Percentiles rank a stretch among this genome's conserved stretches.
phyloP scores from a whole-genome alignment of 2,329 filamentous ascomycete species.

The Arthrinium phaeospermum region DNA sequence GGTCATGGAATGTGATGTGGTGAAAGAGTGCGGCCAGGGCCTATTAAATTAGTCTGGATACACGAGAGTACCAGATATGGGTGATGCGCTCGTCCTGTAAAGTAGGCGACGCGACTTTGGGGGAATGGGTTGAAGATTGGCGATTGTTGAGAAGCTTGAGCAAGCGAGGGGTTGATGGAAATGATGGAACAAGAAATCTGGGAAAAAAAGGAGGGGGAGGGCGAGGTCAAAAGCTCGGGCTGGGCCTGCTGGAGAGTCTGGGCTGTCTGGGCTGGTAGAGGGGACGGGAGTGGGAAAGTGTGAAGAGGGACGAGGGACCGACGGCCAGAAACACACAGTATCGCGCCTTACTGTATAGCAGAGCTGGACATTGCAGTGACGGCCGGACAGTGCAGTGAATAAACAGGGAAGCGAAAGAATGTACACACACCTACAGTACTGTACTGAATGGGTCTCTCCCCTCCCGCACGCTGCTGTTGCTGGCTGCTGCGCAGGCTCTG shows the following conservation, averaged over 20 bases:
- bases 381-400: constrained; percentile 7
- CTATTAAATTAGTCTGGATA: constrained; percentile 20
- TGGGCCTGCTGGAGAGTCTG: constrained; percentile 14
- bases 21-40: constrained; percentile 32
- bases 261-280: constrained; percentile 11
- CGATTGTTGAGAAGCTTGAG: constrained; percentile 29
- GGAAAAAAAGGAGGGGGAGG: constrained; percentile 39
- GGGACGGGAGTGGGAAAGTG: constrained; percentile 7
- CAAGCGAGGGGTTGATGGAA: constrained; percentile 34
- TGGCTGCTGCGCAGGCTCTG: constrained; percentile 15
- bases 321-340: constrained; percentile 9
- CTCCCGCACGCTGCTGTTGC: constrained; percentile 17
- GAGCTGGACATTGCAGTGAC: constrained; percentile 6
- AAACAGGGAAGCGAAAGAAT: constrained; percentile 12
- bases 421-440: constrained; percentile 14
- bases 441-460: constrained; percentile 15
- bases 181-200: constrained; percentile 34
- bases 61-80: constrained; percentile 35
- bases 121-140: constrained; percentile 32
- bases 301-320: constrained; percentile 10
- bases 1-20: constrained; percentile 59
- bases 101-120: constrained; percentile 33
- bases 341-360: constrained; percentile 9
- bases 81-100: constrained; percentile 35
- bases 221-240: constrained; percentile 28